Base-by-base conservation (phyloP, 2,329 filamentous ascomycete genomes). In the Cladosporium cucumerinum region DNA sequence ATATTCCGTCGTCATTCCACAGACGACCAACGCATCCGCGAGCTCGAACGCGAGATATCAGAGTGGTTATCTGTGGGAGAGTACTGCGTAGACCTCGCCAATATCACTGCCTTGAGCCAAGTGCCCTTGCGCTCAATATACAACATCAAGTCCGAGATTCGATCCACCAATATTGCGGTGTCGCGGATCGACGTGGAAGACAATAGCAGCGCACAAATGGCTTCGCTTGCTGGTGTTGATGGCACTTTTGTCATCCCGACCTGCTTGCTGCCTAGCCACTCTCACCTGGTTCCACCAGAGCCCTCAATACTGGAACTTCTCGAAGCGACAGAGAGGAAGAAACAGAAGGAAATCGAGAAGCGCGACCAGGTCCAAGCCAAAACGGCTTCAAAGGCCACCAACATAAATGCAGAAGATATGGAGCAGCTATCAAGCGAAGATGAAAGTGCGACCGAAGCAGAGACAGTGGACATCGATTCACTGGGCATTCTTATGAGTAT, bases 231-330 rank as follows among this genome's bases (percentile, higher is more conserved):
- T 25, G 30, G 54, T 11, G 48, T 82, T 30, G 82, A 85, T 66
- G 81, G 81, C 0, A 78, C 78, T 0, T 78, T 85, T 57, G 75
- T 76, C 3, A 75, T 85, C 12, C 84, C 83, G 0, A 78, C 76
- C 7, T 84, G 79, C 68, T 71, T 86, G 2, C 76, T 85, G 8
- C 83, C 83, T 8, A 83, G 84, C 68, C 83, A 86, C 67, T 82
- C 85, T 65, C 83, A 85, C 69, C 72, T 85, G 4, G 69, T 85
- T 21, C 83, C 83, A 8, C 66, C 74, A 0, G 70, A 72, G 21
- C 78, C 79, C 1, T 79, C 78, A 3, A n/a, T 65, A 2, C 67
- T 74, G 51, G 32, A 73, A 52, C 71, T 77, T 16, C 71, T 25
- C 14, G 54, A 32, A 39, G 54, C 54, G 30, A 21, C 23, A 18